A percentile compares a stretch with the other conserved stretches of the same genome.
Conservation (phyloP, 768 basidiomycete genomes). For the Cyclocybe aegerita region DNA sequence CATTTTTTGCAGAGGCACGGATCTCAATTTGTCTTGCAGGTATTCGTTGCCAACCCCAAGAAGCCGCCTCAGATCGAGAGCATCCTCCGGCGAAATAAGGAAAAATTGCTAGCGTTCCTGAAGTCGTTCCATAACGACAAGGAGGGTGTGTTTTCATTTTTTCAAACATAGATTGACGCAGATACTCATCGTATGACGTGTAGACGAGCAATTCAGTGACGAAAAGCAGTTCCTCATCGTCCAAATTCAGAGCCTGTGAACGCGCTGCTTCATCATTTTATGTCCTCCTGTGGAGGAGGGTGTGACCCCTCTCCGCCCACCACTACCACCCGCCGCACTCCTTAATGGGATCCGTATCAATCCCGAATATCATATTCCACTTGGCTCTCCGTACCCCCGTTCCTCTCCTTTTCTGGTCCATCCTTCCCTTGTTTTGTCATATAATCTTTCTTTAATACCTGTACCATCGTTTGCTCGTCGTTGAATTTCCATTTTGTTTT, state of each 20-base stretch:
- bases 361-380: too few relatives aligned
- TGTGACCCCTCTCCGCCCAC: too few relatives aligned
- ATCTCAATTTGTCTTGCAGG: slow-evolving; percentile 34
- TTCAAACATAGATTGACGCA: neutral
- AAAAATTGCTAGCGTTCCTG: slow-evolving; percentile 86
- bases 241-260: slow-evolving; percentile 80
- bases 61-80: slow-evolving; percentile 93
- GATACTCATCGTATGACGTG: neutral
- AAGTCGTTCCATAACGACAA: slow-evolving; percentile 98
- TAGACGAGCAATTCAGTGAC: slow-evolving; percentile 96
- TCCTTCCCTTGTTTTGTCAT: too few relatives aligned
- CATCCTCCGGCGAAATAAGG: slow-evolving; percentile 92
- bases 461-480: too few relatives aligned
- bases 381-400: too few relatives aligned
- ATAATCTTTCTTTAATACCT: too few relatives aligned
- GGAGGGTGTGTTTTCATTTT: slow-evolving; percentile 62
- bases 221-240: slow-evolving; percentile 96
- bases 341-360: too few relatives aligned
- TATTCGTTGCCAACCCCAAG: slow-evolving; percentile 99
- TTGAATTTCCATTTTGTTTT: too few relatives aligned
- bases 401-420: too few relatives aligned
- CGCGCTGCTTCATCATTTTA: neutral
- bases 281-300: too few relatives aligned
- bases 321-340: too few relatives aligned
- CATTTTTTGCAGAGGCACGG: too few relatives aligned